Conservation (phyloP, 192 early-diverging fungal genomes). For the Coemansia sp. region DNA sequence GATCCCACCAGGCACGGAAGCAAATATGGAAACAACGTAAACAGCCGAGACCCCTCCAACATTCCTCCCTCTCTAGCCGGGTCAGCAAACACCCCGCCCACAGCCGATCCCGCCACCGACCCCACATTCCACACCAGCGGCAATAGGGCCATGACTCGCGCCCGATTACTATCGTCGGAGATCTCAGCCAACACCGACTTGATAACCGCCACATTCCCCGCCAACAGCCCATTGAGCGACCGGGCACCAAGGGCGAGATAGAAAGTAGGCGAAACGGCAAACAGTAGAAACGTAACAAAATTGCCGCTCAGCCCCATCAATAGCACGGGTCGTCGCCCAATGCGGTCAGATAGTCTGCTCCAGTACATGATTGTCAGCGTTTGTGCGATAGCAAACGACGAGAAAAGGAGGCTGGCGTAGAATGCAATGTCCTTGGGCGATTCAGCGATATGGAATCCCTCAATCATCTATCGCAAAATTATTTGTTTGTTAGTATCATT, state of each 20-base stretch:
- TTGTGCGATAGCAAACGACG: constrained; percentile 57
- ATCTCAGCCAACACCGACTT: constrained; percentile 86
- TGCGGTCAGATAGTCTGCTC: constrained; percentile 74
- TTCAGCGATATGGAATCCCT: constrained; percentile 52
- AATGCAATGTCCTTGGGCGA: constrained; percentile 77
- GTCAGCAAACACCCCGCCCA: constrained; percentile 80
- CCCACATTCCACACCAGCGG: constrained; percentile 73
- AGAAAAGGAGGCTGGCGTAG: constrained; percentile 61
- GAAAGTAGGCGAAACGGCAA: constrained; percentile 51
- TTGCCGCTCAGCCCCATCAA: constrained; percentile 79
- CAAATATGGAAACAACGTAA: constrained; percentile 73
- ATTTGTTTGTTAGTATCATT: no score
- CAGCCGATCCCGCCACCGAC: constrained; percentile 60
- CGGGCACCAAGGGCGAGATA: constrained; percentile 56
- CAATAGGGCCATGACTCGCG: constrained; percentile 72
- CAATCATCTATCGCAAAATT: neutral
- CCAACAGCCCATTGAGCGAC: constrained; percentile 56
- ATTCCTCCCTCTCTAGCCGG: constrained; percentile 55
- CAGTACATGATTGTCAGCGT: constrained; percentile 60
- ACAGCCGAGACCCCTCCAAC: constrained; percentile 59
- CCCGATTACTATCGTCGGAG: constrained; percentile 73
- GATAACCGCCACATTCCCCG: constrained; percentile 77
- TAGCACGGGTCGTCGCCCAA: constrained; percentile 78
- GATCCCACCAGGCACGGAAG: constrained; percentile 78
- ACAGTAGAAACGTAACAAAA: constrained; percentile 58